Percentiles rank a stretch among this genome's conserved stretches.
Conservation (phyloP, 2,329 filamentous ascomycete genomes). For the Trichoderma brevicompactum region DNA sequence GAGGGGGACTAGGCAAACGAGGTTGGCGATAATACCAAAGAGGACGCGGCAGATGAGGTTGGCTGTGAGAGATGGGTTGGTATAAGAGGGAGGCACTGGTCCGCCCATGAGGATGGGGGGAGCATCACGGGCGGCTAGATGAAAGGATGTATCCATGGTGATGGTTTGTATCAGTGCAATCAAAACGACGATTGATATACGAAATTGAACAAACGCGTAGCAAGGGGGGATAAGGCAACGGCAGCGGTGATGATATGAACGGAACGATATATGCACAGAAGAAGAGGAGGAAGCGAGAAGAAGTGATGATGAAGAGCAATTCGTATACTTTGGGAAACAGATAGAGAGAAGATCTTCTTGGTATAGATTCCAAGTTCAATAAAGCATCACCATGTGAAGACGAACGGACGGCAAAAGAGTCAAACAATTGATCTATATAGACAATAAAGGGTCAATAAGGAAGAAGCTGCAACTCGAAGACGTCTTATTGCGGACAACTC, state of each 20-base stretch:
- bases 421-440: constrained; percentile 10
- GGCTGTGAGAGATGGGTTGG: constrained; percentile 41
- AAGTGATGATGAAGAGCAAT: not conserved
- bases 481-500: not conserved
- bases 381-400: not conserved
- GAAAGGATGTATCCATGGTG: constrained; percentile 1
- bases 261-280: not conserved
- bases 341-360: not conserved
- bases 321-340: not conserved
- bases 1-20: constrained; percentile 56
- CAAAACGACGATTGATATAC: not conserved
- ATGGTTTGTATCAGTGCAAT: not conserved
- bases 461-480: not conserved
- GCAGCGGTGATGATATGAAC: not conserved
- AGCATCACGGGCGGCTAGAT: constrained; percentile 24
- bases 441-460: constrained; percentile 12
- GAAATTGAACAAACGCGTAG: not conserved
- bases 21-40: constrained; percentile 50
- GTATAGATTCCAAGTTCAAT: not conserved
- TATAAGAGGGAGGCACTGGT: constrained; percentile 31
- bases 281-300: not conserved
- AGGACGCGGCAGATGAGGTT: constrained; percentile 57
- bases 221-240: not conserved
- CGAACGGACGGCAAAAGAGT: not conserved
- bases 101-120: constrained; percentile 28